Evolutionary conservation across 2,329 filamentous ascomycete species (phyloP).

Genomic region (Fusarium pininemorale): DNA sequence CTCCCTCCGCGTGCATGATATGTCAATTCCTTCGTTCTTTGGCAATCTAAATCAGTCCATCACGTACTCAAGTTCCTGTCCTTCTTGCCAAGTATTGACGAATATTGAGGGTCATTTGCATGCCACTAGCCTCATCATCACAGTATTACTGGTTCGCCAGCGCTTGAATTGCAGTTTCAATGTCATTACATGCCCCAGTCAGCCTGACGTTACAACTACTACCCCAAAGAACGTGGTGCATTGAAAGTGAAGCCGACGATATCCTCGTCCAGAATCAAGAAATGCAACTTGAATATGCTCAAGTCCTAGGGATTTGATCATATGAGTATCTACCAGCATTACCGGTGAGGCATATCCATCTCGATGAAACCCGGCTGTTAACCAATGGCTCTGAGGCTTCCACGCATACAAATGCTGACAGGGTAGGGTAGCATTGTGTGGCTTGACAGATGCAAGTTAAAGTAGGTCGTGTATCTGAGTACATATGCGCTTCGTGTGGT

Average conservation of each 20-base stretch:
- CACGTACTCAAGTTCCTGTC: not conserved
- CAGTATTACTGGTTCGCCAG: not conserved
- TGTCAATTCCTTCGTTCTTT: not conserved
- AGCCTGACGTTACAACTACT: not conserved
- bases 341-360: slow-evolving; percentile 23
- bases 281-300: not conserved
- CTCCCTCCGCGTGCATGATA: not conserved
- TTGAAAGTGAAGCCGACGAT: slow-evolving; percentile 15
- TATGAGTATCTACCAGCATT: slow-evolving; percentile 9
- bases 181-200: not conserved
- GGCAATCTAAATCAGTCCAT: not conserved
- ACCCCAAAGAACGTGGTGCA: not conserved
- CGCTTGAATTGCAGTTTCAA: not conserved
- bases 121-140: not conserved
- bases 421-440: slow-evolving; percentile 20
- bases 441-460: slow-evolving; percentile 29
- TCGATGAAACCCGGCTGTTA: slow-evolving; percentile 7
- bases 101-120: not conserved
- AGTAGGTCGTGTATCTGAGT: slow-evolving; percentile 1
- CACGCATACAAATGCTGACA: slow-evolving; percentile 19
- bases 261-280: slow-evolving; percentile 1
- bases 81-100: not conserved
- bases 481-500: not conserved
- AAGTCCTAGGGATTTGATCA: slow-evolving; percentile 11
- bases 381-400: slow-evolving; percentile 14